Evolutionary conservation across 306 rosid genomes (phyloP), one percentile per base, ranked within the genome.

Genomic region (Lathyrus sativus): DNA sequence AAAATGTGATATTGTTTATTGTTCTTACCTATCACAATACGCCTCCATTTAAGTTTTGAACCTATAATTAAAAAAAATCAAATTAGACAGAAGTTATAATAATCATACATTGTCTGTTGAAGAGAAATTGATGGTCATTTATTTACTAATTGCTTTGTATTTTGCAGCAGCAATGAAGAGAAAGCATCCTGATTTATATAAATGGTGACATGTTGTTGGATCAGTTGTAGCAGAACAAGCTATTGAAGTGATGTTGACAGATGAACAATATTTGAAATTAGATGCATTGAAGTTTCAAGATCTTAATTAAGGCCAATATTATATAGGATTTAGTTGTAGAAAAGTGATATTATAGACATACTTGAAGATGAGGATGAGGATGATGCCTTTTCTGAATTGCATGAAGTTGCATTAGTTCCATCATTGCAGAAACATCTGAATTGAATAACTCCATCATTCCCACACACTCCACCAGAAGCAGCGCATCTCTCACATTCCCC

Each of bases 371-470:
- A 19, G 22, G 22, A 19, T 19, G 46, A 42, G 14, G 2, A 13
- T 42, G 0, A 46, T 1, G 10, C 11, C 11, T 10, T 11, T 9
- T 2, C 3, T 2, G 26, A 24, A 24, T 24, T 2, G 26, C 1
- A 42, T 3, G 46, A 42, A 3, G 5, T 4, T 4, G 5, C 33
- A 29, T 29, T 3, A 65, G 77, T 3, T 51, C 53, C 78, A 62
- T 82, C 68, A 5, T 0, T 9, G 67, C 83, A 82, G 55, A 59
- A 82, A 57, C 83, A 82, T 10, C 3, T 18, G 62, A 82, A 82
- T 31, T 0, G 5, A 8, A 2, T 15, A 5, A 4, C 5, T 10
- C 43, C 56, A 19, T 67, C n/a, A 9, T 17, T 26, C 1, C 79
- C 79, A 12, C 83, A 78, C 46, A 1, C 53, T 2, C 81, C 81